phyloP scores from a whole-genome alignment of 1,139 yeast species.

The Torulaspora globosa region DNA sequence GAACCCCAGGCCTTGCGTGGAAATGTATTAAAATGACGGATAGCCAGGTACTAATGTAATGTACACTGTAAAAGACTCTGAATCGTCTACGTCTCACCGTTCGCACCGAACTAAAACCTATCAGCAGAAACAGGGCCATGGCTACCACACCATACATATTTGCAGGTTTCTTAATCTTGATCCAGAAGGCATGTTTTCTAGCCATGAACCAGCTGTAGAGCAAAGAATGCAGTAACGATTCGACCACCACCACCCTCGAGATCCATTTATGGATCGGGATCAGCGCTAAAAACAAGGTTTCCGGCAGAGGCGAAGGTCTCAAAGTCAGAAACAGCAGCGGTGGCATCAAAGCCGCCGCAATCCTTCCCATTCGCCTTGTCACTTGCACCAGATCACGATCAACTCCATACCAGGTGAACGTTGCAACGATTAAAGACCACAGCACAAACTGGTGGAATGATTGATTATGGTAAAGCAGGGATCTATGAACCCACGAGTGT shows the following conservation, averaged over 20 bases:
- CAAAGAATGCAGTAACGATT: conserved; percentile 52
- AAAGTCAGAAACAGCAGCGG: conserved; percentile 56
- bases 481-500: conserved; percentile 23
- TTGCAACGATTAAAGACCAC: conserved; percentile 23
- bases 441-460: conserved; percentile 24
- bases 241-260: conserved; percentile 56
- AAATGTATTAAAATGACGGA: conserved; percentile 53
- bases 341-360: conserved; percentile 64
- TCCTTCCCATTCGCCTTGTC: conserved; percentile 44
- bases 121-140: conserved; percentile 41
- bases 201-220: conserved; percentile 45
- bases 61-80: conserved; percentile 58
- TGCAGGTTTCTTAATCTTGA: conserved; percentile 43
- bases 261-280: conserved; percentile 75
- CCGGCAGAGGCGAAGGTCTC: conserved; percentile 56
- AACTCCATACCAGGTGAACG: conserved; percentile 19
- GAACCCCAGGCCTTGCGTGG: conserved; percentile 78
- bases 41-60: conserved; percentile 65
- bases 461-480: conserved; percentile 28
- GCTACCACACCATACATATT: conserved; percentile 65
- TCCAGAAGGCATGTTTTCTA: conserved; percentile 42
- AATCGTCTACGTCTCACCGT: conserved; percentile 54
- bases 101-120: conserved; percentile 54
- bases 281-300: conserved; percentile 53
- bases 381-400: conserved; percentile 29